Percentiles rank a stretch among this genome's conserved stretches.
Evolutionary conservation across 176 grass and related monocot species (phyloP).

Genomic region (Tillandsia fasciculata): DNA sequence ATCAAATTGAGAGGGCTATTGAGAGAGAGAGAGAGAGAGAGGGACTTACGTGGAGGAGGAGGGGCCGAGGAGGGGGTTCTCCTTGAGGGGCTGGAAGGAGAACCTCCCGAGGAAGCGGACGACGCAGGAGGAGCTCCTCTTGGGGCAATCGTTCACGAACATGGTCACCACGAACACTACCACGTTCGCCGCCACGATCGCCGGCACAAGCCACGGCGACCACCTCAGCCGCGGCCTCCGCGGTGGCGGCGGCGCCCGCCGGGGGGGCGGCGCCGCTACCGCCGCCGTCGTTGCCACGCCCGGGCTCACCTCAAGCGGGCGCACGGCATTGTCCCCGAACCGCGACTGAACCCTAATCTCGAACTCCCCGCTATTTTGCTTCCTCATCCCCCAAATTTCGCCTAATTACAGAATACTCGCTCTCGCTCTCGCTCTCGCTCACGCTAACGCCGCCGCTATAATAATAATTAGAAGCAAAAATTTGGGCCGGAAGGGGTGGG

Average conservation of each 20-base stretch:
- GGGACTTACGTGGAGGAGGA: conserved; percentile 54
- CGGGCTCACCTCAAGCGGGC: not conserved
- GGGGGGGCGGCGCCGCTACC: not conserved
- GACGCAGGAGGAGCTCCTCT: conserved; percentile 27
- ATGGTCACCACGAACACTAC: conserved; percentile 54
- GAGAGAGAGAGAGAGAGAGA: not conserved
- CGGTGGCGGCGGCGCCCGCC: not conserved
- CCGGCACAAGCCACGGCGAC: conserved; percentile 56
- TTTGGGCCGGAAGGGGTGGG: not conserved
- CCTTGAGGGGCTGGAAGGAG: conserved; percentile 70
- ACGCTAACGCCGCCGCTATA: not conserved
- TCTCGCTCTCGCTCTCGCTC: not conserved
- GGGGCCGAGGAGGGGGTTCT: conserved; percentile 85
- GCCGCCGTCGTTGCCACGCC: not conserved
- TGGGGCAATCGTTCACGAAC: conserved; percentile 78
- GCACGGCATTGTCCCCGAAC: not conserved
- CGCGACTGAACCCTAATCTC: not conserved
- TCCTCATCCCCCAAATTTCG: not conserved
- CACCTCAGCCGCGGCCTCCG: conserved; percentile 9
- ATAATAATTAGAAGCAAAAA: not conserved
- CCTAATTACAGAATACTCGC: not conserved
- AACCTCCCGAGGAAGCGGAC: conserved; percentile 55
- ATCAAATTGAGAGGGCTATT: not conserved
- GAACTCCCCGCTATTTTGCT: not conserved
- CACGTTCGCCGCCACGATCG: conserved; percentile 38